Percentiles rank a stretch among this genome's conserved stretches.
Evolutionary conservation across 495 filamentous ascomycete species (phyloP).

Genomic region (Daldinia decipiens): DNA sequence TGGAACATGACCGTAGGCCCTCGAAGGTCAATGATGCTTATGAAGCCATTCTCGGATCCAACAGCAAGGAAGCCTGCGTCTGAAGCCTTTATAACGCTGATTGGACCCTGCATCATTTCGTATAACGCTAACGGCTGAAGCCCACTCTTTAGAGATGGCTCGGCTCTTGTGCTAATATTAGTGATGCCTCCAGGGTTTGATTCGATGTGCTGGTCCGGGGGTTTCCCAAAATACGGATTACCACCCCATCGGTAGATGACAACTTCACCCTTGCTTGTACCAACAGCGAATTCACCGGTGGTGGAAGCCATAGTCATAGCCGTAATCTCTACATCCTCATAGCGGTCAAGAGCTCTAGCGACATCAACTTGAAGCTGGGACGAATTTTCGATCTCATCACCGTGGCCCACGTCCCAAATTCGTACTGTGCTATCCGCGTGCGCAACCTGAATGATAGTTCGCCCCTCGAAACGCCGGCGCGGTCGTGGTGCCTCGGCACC

Average conservation of each 20-base stretch:
- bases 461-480: constrained; percentile 77
- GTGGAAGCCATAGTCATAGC: constrained; percentile 77
- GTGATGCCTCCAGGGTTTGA: constrained; percentile 71
- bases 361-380: constrained; percentile 85
- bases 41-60: constrained; percentile 80
- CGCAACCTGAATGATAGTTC: constrained; percentile 82
- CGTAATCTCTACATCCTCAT: constrained; percentile 79
- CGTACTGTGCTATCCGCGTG: constrained; percentile 89
- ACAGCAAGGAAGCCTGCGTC: constrained; percentile 91
- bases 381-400: constrained; percentile 91
- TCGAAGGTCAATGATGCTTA: constrained; percentile 85
- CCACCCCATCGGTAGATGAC: constrained; percentile 87
- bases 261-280: constrained; percentile 82
- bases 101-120: constrained; percentile 80
- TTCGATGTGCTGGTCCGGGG: constrained; percentile 54
- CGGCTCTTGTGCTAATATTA: constrained; percentile 76
- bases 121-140: constrained; percentile 82
- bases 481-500: constrained; percentile 74
- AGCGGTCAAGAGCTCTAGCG: constrained; percentile 80
- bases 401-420: constrained; percentile 90
- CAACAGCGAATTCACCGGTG: constrained; percentile 85
- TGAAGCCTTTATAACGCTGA: constrained; percentile 81
- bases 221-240: constrained; percentile 71
- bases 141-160: constrained; percentile 83
- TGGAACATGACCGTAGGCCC: constrained; percentile 89